These are phyloP conservation scores for Stygiomarasmius scandens DNA, from an alignment of 1,284 basidiomycete species.

Conservation along the genomic window DNA sequence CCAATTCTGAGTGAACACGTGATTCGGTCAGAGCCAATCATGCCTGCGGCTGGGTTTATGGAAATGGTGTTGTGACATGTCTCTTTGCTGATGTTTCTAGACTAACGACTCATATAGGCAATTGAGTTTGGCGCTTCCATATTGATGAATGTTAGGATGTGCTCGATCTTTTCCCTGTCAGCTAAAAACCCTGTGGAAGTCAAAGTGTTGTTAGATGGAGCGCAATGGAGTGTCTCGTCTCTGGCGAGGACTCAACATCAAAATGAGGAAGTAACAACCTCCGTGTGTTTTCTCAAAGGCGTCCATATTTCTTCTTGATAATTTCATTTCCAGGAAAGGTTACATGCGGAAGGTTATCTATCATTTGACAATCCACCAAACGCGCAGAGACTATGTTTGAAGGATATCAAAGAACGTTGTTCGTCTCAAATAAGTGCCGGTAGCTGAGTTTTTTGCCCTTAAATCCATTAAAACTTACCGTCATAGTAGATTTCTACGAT, in stretches of 20 bases:
- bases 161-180: conserved; percentile 31
- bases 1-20: conserved; percentile 42
- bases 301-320: not conserved
- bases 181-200: conserved; percentile 32
- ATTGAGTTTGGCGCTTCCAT: conserved; percentile 30
- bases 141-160: conserved; percentile 29
- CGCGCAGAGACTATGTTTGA: conserved; percentile 4
- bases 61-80: conserved; percentile 38
- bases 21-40: conserved; percentile 43
- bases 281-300: not conserved
- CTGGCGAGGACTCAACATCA: not conserved
- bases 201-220: conserved; percentile 27
- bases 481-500: conserved; percentile 21
- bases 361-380: conserved; percentile 21
- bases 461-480: not conserved
- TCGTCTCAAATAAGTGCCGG: not conserved
- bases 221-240: conserved; percentile 30
- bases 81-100: not conserved
- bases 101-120: conserved; percentile 22
- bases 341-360: conserved; percentile 36
- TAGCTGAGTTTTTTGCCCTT: not conserved
- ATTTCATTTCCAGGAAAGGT: too few species aligned
- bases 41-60: conserved; percentile 47
- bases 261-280: too few species aligned
- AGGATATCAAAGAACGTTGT: not conserved